Evolutionary conservation across 495 filamentous ascomycete genomes (phyloP), one percentile per base, ranked within the genome.

Genomic region (Neurospora intermedia): DNA sequence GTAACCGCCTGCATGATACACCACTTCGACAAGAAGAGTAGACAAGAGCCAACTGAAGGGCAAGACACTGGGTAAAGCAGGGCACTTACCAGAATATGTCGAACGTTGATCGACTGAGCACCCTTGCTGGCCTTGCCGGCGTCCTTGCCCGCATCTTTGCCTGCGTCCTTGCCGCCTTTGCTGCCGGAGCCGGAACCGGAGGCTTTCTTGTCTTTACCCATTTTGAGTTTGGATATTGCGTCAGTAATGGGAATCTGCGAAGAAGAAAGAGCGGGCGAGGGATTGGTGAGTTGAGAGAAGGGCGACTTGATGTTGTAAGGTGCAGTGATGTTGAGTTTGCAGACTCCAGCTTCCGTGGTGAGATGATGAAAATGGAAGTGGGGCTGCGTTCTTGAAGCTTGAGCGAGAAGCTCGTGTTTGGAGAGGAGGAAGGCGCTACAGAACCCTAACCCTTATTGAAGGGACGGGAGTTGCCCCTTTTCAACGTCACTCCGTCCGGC

Each of bases 91-190:
- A 98, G 85, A 76, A 98, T 96, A 82, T 98, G 94, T 23, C 94
- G 87, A 48, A 94, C 92, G 76, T 96, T 94, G 77, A 98, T 93
- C 54, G 87, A 87, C 74, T 89, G 91, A 1, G 92, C 93, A 6
- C 91, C 87, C 80, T 96, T 97, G n/a, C 72, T 80, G 69, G 81
- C 82, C 43, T 80, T 82, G 71, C 85, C 84, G 43, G 82, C 82
- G 43, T 84, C 86, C 23, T 80, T 81, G n/a, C 79, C 81, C 43
- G 83, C 84, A 54, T 83, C 83, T 72, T 88, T 86, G 46, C 80
- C 79, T 69, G 84, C 84, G 69, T 79, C 82, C 73, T 85, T 86
- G 48, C 81, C 83, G 73, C 83, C 81, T 46, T 82, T 77, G 74
- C 84, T 83, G 81, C 80, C 73, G 88, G 89, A 73, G 86, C 79